Conservation (phyloP, 2,329 filamentous ascomycete species). For the Xylariaceae sp. region DNA sequence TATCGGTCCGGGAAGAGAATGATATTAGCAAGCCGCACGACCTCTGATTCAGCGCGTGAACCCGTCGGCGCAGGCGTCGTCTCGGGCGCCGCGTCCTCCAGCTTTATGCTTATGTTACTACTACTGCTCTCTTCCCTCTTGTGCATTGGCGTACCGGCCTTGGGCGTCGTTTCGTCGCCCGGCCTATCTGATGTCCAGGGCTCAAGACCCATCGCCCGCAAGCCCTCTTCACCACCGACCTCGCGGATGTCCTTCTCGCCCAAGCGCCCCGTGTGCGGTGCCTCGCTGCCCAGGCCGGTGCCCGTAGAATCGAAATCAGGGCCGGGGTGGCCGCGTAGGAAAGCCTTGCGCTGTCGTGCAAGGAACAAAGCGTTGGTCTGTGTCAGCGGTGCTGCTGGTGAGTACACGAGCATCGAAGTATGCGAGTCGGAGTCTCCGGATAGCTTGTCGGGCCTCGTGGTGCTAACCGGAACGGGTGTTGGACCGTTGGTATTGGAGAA, state of each 20-base stretch:
- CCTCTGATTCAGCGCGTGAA: conserved; percentile 44
- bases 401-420: conserved; percentile 49
- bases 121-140: conserved; percentile 19
- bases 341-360: conserved; percentile 52
- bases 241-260: conserved; percentile 47
- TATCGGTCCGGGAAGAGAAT: conserved; percentile 51
- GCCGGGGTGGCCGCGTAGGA: conserved; percentile 47
- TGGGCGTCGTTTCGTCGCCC: conserved; percentile 12
- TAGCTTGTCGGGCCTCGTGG: neutral
- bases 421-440: conserved; percentile 4
- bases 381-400: conserved; percentile 50
- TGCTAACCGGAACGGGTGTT: conserved; percentile 10
- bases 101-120: conserved; percentile 6
- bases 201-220: conserved; percentile 54
- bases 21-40: conserved; percentile 50
- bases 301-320: conserved; percentile 53
- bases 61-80: conserved; percentile 22
- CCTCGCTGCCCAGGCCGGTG: conserved; percentile 45
- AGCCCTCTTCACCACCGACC: conserved; percentile 44
- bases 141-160: conserved; percentile 16
- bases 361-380: conserved; percentile 54
- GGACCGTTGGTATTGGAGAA: conserved; percentile 38
- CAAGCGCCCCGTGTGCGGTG: conserved; percentile 43
- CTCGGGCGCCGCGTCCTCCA: conserved; percentile 21
- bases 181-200: conserved; percentile 42